A percentile compares a stretch with the other conserved stretches of the same genome.
Evolutionary conservation across 2,329 filamentous ascomycete species (phyloP).

Genomic region (Alternaria atra): DNA sequence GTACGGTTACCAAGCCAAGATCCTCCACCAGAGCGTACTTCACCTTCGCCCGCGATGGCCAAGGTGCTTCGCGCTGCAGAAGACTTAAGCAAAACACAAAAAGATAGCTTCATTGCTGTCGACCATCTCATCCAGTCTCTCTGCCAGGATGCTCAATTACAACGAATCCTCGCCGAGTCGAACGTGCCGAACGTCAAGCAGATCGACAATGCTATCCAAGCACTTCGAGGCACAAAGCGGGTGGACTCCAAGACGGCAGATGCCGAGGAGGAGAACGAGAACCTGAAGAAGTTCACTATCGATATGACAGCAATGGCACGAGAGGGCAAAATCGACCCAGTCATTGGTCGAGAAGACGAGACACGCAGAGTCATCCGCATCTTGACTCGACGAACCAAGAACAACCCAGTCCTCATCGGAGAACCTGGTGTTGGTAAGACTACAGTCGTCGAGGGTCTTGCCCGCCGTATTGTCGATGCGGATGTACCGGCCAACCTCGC

Average conservation of each 20-base stretch:
- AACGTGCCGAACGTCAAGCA: constrained; percentile 93
- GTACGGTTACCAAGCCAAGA: constrained; percentile 94
- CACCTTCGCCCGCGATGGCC: constrained; percentile 81
- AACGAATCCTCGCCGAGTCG: constrained; percentile 78
- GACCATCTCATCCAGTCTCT: constrained; percentile 92
- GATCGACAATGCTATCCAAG: constrained; percentile 86
- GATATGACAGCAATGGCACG: constrained; percentile 97
- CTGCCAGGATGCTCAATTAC: constrained; percentile 78
- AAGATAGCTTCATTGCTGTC: constrained; percentile 92
- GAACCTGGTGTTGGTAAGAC: constrained; percentile 99
- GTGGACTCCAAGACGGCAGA: constrained; percentile 98
- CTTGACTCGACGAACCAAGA: constrained; percentile 92
- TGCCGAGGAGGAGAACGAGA: constrained; percentile 90
- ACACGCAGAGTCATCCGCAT: constrained; percentile 92
- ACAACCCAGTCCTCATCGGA: constrained; percentile 97
- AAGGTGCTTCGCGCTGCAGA: constrained; percentile 84
- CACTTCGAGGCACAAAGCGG: constrained; percentile 89
- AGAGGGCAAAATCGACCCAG: constrained; percentile 97
- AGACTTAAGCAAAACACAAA: constrained; percentile 95
- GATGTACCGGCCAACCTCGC: constrained; percentile 97
- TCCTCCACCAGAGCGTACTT: constrained; percentile 87
- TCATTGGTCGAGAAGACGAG: constrained; percentile 96
- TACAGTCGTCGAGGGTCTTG: constrained; percentile 94
- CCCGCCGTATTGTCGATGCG: constrained; percentile 92
- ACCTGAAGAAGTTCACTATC: constrained; percentile 96